Conservation (phyloP, 345 rosid species). For the Eutrema yunnanense region DNA sequence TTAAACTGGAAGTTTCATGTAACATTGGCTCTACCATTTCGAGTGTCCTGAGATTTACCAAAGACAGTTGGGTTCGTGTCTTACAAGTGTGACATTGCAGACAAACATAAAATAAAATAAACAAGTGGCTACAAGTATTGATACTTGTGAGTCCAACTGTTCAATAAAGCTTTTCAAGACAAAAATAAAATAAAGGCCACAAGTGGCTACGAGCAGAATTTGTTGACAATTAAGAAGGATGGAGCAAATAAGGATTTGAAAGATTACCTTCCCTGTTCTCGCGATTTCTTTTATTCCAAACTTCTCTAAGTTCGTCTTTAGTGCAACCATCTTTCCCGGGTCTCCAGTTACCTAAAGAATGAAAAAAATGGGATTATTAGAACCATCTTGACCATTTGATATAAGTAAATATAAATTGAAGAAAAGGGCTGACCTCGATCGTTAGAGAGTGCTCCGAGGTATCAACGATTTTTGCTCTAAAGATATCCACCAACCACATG, state of each 20-base stretch:
- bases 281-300: conserved; percentile 92
- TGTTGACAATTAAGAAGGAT: neutral
- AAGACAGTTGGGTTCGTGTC: neutral
- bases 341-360: conserved; percentile 77
- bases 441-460: conserved; percentile 63
- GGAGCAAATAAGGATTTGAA: neutral
- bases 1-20: no score
- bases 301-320: conserved; percentile 66
- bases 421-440: conserved; percentile 55
- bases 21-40: neutral
- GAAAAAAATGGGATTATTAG: neutral
- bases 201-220: conserved; percentile 7
- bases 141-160: conserved; percentile 19
- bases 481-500: conserved; percentile 88
- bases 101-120: neutral
- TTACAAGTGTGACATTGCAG: neutral
- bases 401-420: neutral
- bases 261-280: conserved; percentile 40
- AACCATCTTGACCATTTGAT: conserved; percentile 13
- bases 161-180: conserved; percentile 4
- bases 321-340: conserved; percentile 92
- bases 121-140: conserved; percentile 18
- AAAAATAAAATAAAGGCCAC: neutral
- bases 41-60: neutral
- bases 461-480: conserved; percentile 92